Evolutionary conservation across 257 asterid species (phyloP).

Genomic region (Eucommia ulmoides): DNA sequence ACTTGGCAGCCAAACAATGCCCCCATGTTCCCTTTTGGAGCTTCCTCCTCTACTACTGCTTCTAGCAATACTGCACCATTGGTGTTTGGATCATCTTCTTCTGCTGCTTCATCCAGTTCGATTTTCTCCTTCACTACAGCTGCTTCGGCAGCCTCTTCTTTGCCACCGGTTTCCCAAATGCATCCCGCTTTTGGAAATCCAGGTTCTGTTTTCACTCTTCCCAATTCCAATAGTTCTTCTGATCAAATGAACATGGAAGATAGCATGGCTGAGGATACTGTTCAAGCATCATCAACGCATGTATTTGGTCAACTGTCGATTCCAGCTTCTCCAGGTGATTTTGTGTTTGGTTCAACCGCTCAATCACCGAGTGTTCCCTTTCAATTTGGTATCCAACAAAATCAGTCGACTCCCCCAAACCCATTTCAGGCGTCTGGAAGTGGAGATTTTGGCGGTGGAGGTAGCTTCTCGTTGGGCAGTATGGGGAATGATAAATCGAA

Average conservation of each 20-base stretch:
- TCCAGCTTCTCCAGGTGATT: constrained; percentile 34
- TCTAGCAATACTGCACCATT: constrained; percentile 21
- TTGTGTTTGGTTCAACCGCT: constrained; percentile 34
- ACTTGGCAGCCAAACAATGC: background rate
- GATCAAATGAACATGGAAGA: constrained; percentile 70
- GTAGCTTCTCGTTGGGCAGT: constrained; percentile 80
- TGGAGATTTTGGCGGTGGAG: constrained; percentile 44
- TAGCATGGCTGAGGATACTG: constrained; percentile 90
- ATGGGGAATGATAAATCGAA: constrained; percentile 45
- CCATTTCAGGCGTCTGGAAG: constrained; percentile 46
- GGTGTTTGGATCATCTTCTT: constrained; percentile 26
- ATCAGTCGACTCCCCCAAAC: constrained; percentile 30
- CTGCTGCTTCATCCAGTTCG: constrained; percentile 20
- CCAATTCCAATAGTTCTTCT: constrained; percentile 28
- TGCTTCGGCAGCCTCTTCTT: constrained; percentile 22
- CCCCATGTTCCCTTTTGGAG: constrained; percentile 19
- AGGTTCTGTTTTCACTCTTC: constrained; percentile 21
- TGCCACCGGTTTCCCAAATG: constrained; percentile 8
- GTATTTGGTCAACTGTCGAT: constrained; percentile 37
- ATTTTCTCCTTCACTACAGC: constrained; percentile 24
- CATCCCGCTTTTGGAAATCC: constrained; percentile 26
- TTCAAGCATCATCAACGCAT: constrained; percentile 32
- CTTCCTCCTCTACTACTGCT: constrained; percentile 28
- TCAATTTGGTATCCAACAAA: constrained; percentile 52
- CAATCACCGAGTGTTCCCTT: constrained; percentile 33